A percentile compares a stretch with the other conserved stretches of the same genome.
Conservation (phyloP, 2,329 filamentous ascomycete genomes). For the Ceratocystis diversiconidia region DNA sequence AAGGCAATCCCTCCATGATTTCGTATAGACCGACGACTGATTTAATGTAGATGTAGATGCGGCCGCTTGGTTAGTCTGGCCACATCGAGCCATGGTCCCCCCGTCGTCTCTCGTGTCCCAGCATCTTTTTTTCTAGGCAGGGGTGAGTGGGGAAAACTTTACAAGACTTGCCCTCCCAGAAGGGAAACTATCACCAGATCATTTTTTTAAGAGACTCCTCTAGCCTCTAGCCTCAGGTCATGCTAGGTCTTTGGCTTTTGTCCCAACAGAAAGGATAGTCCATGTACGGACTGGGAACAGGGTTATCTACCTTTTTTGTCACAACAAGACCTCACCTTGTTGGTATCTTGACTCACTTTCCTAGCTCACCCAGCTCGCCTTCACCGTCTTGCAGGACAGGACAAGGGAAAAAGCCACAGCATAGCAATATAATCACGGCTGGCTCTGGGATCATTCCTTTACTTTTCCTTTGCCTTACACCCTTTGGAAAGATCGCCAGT, state of each 20-base stretch:
- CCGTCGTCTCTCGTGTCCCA: background rate
- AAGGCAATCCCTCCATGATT: background rate
- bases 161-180: background rate
- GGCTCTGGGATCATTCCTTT: background rate
- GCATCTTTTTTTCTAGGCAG: background rate
- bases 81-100: background rate
- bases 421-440: background rate
- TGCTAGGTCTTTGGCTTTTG: background rate
- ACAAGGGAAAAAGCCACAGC: background rate
- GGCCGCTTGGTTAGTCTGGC: background rate
- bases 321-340: background rate
- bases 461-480: background rate
- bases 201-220: no score
- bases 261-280: conserved; percentile 7
- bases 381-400: background rate
- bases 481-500: background rate
- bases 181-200: background rate
- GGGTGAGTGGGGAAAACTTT: no score
- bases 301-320: background rate
- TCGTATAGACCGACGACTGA: background rate
- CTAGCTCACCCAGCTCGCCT: background rate
- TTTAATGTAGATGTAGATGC: background rate
- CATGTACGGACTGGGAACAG: background rate
- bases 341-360: background rate
- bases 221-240: background rate